A percentile compares a stretch with the other conserved stretches of the same genome.
Evolutionary conservation across 2,329 filamentous ascomycete species (phyloP).

Genomic region (Clathrospora elynae): DNA sequence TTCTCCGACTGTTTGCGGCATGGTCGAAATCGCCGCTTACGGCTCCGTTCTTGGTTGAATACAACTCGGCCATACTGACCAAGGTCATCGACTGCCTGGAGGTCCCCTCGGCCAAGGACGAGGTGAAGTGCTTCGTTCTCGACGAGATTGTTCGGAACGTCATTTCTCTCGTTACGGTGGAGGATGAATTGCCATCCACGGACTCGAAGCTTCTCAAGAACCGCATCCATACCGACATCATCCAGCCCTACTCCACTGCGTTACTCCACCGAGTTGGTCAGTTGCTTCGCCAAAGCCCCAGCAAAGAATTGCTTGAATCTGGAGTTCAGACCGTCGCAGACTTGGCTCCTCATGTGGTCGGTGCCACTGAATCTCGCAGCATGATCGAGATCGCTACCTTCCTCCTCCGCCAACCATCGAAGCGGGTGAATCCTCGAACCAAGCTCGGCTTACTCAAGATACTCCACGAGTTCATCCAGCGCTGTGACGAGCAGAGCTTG

Average conservation of each 20-base stretch:
- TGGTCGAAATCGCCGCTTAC: conserved; percentile 74
- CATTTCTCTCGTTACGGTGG: conserved; percentile 25
- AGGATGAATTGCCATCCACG: conserved; percentile 25
- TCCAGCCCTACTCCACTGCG: conserved; percentile 69
- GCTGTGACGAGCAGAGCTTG: conserved; percentile 64
- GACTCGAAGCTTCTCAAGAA: conserved; percentile 63
- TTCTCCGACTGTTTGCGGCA: conserved; percentile 77
- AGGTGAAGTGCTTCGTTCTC: conserved; percentile 83
- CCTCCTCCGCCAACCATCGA: conserved; percentile 81
- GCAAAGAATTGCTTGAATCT: conserved; percentile 76
- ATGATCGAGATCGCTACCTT: conserved; percentile 81
- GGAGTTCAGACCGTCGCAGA: conserved; percentile 80
- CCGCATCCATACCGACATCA: conserved; percentile 47
- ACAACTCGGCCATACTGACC: conserved; percentile 64
- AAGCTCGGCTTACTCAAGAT: conserved; percentile 82
- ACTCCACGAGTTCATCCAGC: conserved; percentile 76
- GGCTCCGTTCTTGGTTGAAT: conserved; percentile 70
- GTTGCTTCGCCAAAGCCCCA: conserved; percentile 62
- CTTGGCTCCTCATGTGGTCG: conserved; percentile 56
- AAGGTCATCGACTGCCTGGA: conserved; percentile 75
- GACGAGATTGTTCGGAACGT: conserved; percentile 68
- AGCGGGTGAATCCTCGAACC: conserved; percentile 78
- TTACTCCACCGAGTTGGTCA: conserved; percentile 63
- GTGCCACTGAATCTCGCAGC: conserved; percentile 67
- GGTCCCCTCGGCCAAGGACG: conserved; percentile 76